Evolutionary conservation across 352 stramenopile species (phyloP).

Genomic region (Phytophthora uliginosa): DNA sequence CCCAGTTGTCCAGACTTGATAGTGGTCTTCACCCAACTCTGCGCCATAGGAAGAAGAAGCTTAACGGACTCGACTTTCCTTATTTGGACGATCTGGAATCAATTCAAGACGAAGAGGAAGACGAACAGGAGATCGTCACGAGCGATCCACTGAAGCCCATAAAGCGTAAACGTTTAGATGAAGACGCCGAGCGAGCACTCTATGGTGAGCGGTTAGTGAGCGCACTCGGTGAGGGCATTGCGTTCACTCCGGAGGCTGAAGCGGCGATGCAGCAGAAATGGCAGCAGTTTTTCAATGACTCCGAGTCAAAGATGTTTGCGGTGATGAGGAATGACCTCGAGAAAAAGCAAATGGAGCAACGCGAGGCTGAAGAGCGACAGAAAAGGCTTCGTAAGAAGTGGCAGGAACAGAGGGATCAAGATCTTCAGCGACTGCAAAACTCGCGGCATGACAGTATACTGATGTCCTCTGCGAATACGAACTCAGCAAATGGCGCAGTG

Average conservation of each 20-base stretch:
- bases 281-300: slow-evolving; percentile 64
- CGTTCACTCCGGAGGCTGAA: slow-evolving; percentile 59
- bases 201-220: slow-evolving; percentile 48
- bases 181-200: slow-evolving; percentile 50
- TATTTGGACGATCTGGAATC: slow-evolving; percentile 12
- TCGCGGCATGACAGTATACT: slow-evolving; percentile 23
- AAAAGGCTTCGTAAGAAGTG: slow-evolving; percentile 69
- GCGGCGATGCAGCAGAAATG: slow-evolving; percentile 64
- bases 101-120: slow-evolving; percentile 23
- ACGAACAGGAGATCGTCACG: neutral
- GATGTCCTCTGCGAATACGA: slow-evolving; percentile 6
- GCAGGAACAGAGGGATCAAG: slow-evolving; percentile 64
- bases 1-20: slow-evolving; percentile 8
- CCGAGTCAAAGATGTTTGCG: slow-evolving; percentile 67
- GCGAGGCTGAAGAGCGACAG: slow-evolving; percentile 57
- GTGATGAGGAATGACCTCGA: slow-evolving; percentile 55
- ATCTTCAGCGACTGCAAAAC: slow-evolving; percentile 51
- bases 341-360: slow-evolving; percentile 54
- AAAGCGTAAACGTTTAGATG: slow-evolving; percentile 31
- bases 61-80: neutral
- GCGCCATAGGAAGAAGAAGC: slow-evolving; percentile 1
- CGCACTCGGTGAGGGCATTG: slow-evolving; percentile 58
- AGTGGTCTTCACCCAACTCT: slow-evolving; percentile 10
- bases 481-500: slow-evolving; percentile 1
- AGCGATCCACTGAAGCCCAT: slow-evolving; percentile 2